Percentiles rank a stretch among this genome's conserved stretches.
Evolutionary conservation across 768 basidiomycete genomes (phyloP).

Genomic region (Hericium rajendrae): DNA sequence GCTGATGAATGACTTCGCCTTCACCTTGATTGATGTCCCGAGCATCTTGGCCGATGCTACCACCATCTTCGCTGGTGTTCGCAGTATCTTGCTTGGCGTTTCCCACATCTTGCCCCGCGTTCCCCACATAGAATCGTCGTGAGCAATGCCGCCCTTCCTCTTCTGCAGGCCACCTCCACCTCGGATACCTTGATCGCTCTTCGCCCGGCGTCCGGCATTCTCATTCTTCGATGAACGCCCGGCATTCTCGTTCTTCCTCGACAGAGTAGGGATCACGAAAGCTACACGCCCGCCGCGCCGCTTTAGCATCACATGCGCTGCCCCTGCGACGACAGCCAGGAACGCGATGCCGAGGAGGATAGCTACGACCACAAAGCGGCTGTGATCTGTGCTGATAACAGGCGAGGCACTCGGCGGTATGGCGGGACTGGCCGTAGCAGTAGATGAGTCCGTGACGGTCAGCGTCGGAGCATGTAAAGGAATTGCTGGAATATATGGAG

Average conservation of each 20-base stretch:
- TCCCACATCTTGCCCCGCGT: background rate
- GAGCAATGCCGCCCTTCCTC: background rate
- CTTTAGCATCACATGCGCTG: background rate
- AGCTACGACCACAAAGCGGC: background rate
- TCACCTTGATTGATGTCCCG: no score
- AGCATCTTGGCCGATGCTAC: background rate
- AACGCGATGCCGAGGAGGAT: background rate
- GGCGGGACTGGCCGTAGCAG: background rate
- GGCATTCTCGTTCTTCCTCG: background rate
- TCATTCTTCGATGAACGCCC: background rate
- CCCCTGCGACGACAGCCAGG: background rate
- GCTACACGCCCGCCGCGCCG: background rate
- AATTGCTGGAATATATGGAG: background rate
- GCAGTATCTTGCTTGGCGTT: background rate
- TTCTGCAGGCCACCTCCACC: background rate
- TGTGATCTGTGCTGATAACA: background rate
- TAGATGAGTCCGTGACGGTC: background rate
- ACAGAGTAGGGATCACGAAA: background rate
- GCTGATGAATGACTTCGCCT: background rate
- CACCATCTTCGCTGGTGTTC: background rate
- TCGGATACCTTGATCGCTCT: background rate
- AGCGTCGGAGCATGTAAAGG: conserved; percentile 1
- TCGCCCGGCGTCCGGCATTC: background rate
- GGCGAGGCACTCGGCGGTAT: background rate
- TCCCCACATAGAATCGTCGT: conserved; percentile 2